Base-by-base conservation (phyloP, 345 rosid species). In the Euphorbia pulcherrima region DNA sequence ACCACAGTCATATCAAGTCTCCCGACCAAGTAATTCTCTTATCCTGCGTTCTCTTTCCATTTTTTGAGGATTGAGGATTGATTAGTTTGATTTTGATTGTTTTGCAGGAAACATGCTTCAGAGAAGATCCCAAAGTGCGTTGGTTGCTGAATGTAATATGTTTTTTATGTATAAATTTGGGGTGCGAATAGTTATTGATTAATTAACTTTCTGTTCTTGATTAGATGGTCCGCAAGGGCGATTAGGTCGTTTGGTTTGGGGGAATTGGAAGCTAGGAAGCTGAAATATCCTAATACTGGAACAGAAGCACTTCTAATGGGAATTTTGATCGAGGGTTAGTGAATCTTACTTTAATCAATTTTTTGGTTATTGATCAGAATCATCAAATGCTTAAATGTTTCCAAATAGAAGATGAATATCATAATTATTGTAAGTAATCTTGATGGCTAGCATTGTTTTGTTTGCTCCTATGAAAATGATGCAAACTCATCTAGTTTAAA, bases 221-320 rank as follows among this genome's bases (percentile, higher is more conserved):
- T 74, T 78, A 90, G 97, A 79, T 93, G 98, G 98, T 90, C 97
- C 5, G 89, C 94, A 10, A 90, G 97, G 76, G 89, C 90, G 8
- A 87, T 90, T 33, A 90, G 83, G 73, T 78, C 98, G 21, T 86
- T 86, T 79, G 90, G 85, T 20, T 80, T 93, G 87, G 98, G 80
- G 41, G 88, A 87, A 74, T 65, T 90, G 86, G 96, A 93, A 66
- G 90, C 97, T 26, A 90, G 92, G 90, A 93, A 93, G 79, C 77
- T 93, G 68, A 89, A 90, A 83, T 88, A 93, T 83, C 90, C 92
- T 1, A 78, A 60, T 52, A 85, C 94, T 0, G 96, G 97, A 17
- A 89, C 94, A 1, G 98, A 93, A 82, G 83, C 91, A 7, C 83
- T 93, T 79, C 83, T 93, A 20, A 82, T 86, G 92, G 98, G 98